Evolutionary conservation across 768 basidiomycete genomes (phyloP), one percentile per base, ranked within the genome.

Genomic region (Rhodosporidiobolus odoratus): DNA sequence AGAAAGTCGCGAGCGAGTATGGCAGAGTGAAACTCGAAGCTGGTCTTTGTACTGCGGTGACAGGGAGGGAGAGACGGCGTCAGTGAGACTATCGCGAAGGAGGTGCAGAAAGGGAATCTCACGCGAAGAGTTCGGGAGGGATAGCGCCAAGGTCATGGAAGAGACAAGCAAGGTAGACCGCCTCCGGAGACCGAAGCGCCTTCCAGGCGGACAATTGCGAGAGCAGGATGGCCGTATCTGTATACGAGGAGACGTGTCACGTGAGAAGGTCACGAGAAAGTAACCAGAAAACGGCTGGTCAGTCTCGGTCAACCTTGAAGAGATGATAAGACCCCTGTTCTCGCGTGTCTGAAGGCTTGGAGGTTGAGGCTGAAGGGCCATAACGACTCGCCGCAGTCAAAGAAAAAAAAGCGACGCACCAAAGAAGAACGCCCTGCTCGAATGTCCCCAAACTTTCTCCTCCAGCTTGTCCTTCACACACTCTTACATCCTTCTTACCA

Each of bases 1-100:
- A 85, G 83, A 48, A 83, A 78, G 61, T 84, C 83, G 40, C 84
- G 82, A 43, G 83, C 84, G 19, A 85, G 80, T 62, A 85, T 83
- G 27, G 81, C 84, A 57, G 84, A 84, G 75, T 83, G 84, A 79
- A 84, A 85, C 78, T 86, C 85, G 74, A 86, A 85, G 21, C 83
- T 83, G 77, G 85, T 78, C 69, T 84, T 84, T n/a, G 85, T 85
- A 34, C 82, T 84, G n/a, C 81, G 56, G 23, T 37, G 9, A 8
- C 0, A 37, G 30, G 5, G 35, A n/a, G n/a, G 37, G 32, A n/a
- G 40, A 50, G n/a, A 65, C 70, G 38, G 38, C 35, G n/a, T 23
- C 38, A 68, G 52, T n/a, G n/a, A n/a, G n/a, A n/a, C n/a, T n/a
- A n/a, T n/a, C n/a, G n/a, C n/a, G n/a, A n/a, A n/a, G n/a, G n/a